phyloP scores from a whole-genome alignment of 2,329 filamentous ascomycete genomes.

The Blumeriella jaapii region DNA sequence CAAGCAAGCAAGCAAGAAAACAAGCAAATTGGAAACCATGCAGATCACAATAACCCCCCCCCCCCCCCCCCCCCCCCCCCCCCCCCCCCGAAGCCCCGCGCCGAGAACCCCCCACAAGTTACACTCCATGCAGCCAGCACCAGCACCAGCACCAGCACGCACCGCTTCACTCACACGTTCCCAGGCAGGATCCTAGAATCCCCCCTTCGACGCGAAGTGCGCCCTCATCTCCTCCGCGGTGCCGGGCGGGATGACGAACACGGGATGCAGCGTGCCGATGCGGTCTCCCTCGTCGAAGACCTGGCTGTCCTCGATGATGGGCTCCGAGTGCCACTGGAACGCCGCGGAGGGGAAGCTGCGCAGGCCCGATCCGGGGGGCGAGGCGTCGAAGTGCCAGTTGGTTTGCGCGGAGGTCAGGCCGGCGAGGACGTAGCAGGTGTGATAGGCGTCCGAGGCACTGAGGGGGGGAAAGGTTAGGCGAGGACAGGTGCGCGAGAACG shows the following conservation, averaged over 20 bases:
- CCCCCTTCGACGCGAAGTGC: constrained; percentile 24
- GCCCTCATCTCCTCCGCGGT: constrained; percentile 22
- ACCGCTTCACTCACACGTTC: not conserved
- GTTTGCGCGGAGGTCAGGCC: constrained; percentile 78
- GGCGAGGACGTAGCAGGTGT: constrained; percentile 83
- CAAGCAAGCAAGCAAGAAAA: too few species aligned
- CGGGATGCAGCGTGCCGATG: constrained; percentile 62
- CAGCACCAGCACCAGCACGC: not conserved
- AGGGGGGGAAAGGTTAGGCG: constrained; percentile 6
- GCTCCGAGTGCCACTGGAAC: constrained; percentile 31
- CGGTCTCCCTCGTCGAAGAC: constrained; percentile 62
- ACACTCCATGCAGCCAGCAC: not conserved
- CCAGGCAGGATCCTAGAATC: constrained; percentile 13
- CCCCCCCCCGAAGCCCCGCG: not conserved
- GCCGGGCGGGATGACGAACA: constrained; percentile 71
- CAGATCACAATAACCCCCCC: not conserved
- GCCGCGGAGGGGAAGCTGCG: constrained; percentile 25
- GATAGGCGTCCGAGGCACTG: constrained; percentile 75
- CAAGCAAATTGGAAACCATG: not conserved
- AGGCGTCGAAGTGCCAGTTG: constrained; percentile 37
- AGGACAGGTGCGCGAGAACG: too few species aligned
- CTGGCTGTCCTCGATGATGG: constrained; percentile 39
- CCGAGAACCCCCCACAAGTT: not conserved
- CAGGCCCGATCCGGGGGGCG: constrained; percentile 28
- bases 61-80: too few species aligned